A percentile compares a stretch with the other conserved stretches of the same genome.
Conservation (phyloP, 139 green algal genomes). For the Pleodorina starrii region DNA sequence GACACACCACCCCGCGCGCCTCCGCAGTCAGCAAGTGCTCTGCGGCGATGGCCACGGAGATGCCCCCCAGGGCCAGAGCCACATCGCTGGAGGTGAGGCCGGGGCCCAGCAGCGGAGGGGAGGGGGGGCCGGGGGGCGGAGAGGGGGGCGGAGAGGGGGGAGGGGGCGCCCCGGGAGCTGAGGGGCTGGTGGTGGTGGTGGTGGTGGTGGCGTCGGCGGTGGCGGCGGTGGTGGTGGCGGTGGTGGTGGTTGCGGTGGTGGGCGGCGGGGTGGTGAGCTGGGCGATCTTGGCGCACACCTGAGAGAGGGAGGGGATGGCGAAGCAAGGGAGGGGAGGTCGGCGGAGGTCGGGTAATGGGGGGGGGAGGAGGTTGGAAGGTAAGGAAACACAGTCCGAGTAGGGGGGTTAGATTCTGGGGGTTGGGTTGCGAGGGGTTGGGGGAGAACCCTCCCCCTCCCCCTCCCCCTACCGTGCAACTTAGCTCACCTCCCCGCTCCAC, state of each 20-base stretch:
- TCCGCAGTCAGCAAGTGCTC: conserved; percentile 92
- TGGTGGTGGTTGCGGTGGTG: background rate
- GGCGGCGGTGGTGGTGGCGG: background rate
- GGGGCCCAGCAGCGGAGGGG: conserved; percentile 60
- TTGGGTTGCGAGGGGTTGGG: too few relatives aligned
- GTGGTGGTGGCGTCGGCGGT: background rate
- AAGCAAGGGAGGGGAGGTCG: too few relatives aligned
- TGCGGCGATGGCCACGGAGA: conserved; percentile 80
- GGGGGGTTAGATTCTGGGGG: too few relatives aligned
- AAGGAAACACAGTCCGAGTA: too few relatives aligned
- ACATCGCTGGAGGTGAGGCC: conserved; percentile 73
- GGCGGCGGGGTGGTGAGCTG: conserved; percentile 10
- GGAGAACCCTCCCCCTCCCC: too few relatives aligned
- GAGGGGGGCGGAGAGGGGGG: conserved; percentile 25
- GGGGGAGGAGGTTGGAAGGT: too few relatives aligned
- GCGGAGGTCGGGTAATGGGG: too few relatives aligned
- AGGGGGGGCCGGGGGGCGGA: background rate
- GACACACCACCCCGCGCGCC: conserved; percentile 82
- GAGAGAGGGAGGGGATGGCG: too few relatives aligned
- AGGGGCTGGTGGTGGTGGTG: too few relatives aligned
- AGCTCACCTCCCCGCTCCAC: too few relatives aligned
- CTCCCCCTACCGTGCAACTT: too few relatives aligned
- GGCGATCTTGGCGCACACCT: conserved; percentile 36
- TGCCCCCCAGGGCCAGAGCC: conserved; percentile 61
- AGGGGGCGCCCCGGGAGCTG: background rate